Percentiles rank a stretch among this genome's conserved stretches.
Conservation (phyloP, 805 yeast species). For the Ogataea neopini region DNA sequence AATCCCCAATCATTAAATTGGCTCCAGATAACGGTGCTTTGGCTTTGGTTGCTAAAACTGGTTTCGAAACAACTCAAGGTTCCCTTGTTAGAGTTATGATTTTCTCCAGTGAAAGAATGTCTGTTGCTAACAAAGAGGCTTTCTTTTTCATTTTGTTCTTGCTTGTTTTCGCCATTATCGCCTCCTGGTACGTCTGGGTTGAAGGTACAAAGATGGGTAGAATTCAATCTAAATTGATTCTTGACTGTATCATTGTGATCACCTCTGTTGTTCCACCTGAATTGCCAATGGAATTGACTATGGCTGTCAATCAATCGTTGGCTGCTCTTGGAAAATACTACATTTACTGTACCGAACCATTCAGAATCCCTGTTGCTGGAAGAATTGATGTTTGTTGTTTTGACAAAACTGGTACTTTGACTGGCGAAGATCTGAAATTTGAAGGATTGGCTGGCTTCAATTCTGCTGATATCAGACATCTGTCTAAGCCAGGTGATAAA, state of each 20-base stretch:
- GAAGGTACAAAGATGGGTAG: conserved; percentile 97
- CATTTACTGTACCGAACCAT: conserved; percentile 97
- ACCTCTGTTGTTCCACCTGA: conserved; percentile 99
- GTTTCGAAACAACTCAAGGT: conserved; percentile 99
- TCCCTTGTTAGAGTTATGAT: conserved; percentile 97
- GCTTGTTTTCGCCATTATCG: conserved; percentile 88
- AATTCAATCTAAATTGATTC: conserved; percentile 85
- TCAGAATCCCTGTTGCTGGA: conserved; percentile 96
- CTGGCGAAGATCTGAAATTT: conserved; percentile 94
- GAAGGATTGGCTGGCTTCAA: conserved; percentile 93
- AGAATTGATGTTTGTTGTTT: conserved; percentile 98
- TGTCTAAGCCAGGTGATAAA: conserved; percentile 46
- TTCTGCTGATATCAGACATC: conserved; percentile 50
- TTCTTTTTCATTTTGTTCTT: conserved; percentile 88
- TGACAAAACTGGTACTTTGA: conserved; percentile 96
- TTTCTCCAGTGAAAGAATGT: conserved; percentile 92
- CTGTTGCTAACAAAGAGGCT: conserved; percentile 94
- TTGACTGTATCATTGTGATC: conserved; percentile 93
- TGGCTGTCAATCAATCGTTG: conserved; percentile 94
- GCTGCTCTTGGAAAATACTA: conserved; percentile 84
- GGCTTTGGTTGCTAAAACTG: conserved; percentile 88
- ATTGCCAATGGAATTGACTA: conserved; percentile 96
- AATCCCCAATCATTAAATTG: conserved; percentile 44
- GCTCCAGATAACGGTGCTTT: conserved; percentile 93
- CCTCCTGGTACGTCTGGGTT: conserved; percentile 97